Evolutionary conservation across 169 alveolate species (phyloP).

Genomic region (Cryptosporidium xiaoi): DNA sequence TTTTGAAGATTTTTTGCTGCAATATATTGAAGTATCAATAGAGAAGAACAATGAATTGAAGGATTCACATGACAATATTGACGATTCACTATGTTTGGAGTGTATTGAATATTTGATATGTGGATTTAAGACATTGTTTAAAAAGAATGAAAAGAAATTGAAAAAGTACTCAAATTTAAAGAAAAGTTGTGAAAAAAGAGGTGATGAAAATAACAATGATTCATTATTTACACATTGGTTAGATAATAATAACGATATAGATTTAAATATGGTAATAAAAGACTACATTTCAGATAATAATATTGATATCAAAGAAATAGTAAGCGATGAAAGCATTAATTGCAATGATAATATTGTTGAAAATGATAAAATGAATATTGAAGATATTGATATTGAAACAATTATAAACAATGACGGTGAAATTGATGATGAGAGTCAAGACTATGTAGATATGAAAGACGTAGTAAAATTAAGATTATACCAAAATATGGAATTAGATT

Average conservation of each 20-base stretch:
- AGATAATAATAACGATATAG: not conserved
- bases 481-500: constrained; percentile 9
- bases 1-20: constrained; percentile 51
- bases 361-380: too few relatives aligned
- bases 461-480: constrained; percentile 3
- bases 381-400: not conserved
- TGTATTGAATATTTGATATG: constrained; percentile 24
- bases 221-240: not conserved
- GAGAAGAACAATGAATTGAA: constrained; percentile 6
- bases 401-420: not conserved
- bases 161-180: not conserved
- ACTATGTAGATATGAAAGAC: constrained; percentile 30
- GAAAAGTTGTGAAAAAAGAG: too few relatives aligned
- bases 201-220: not conserved
- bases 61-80: not conserved
- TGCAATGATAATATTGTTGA: too few relatives aligned
- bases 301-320: not conserved
- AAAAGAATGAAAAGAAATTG: constrained; percentile 2
- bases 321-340: not conserved
- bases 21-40: constrained; percentile 53
- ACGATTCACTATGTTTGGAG: constrained; percentile 46
- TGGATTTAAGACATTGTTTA: constrained; percentile 3
- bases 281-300: not conserved
- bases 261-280: not conserved
- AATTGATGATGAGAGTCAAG: not conserved